A percentile compares a stretch with the other conserved stretches of the same genome.
Conservation (phyloP, 2,329 filamentous ascomycete species). For the Alternaria solani region DNA sequence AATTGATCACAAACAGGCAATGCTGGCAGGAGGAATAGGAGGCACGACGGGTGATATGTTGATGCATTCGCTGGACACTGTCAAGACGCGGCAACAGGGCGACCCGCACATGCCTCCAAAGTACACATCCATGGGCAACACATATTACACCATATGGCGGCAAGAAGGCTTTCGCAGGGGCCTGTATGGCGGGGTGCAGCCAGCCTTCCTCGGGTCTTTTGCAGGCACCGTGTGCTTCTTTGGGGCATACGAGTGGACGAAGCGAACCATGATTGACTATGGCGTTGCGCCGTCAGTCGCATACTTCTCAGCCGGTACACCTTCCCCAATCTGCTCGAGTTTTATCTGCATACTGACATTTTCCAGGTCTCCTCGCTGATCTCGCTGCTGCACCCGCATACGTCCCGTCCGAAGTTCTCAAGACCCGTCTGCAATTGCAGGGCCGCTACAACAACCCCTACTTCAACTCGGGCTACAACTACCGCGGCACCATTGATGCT, state of each 20-base stretch:
- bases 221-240: conserved; percentile 95
- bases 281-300: conserved; percentile 83
- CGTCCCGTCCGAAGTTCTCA: conserved; percentile 95
- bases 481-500: conserved; percentile 84
- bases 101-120: conserved; percentile 92
- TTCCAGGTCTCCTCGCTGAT: conserved; percentile 85
- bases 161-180: conserved; percentile 89
- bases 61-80: conserved; percentile 98
- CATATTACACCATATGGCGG: conserved; percentile 90
- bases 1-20: conserved; percentile 68
- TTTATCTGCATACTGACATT: not conserved
- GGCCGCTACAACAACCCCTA: conserved; percentile 94
- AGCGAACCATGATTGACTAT: conserved; percentile 83
- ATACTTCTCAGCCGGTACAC: conserved; percentile 82
- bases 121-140: conserved; percentile 88
- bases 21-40: conserved; percentile 93
- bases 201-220: conserved; percentile 90
- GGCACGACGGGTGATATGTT: conserved; percentile 94
- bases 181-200: conserved; percentile 91
- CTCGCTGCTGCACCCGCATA: conserved; percentile 91
- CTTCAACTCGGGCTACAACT: conserved; percentile 96
- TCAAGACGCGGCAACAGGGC: conserved; percentile 97
- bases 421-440: conserved; percentile 95
- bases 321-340: not conserved
- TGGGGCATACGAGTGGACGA: conserved; percentile 94